Evolutionary conservation across 2,329 filamentous ascomycete species (phyloP).

Genomic region (Trichoderma aggressivum): DNA sequence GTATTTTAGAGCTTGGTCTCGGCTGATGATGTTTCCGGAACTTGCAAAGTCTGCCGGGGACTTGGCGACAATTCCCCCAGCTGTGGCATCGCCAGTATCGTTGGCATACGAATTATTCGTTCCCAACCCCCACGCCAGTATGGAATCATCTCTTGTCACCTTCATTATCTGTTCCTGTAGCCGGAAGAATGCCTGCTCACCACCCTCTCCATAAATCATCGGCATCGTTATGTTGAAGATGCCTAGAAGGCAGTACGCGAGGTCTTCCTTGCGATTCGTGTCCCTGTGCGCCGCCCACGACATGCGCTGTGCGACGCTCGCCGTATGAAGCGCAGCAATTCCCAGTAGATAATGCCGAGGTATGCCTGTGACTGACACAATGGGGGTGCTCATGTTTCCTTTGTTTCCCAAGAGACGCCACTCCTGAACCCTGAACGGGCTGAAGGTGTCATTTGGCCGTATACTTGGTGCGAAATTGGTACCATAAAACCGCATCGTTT

Average conservation of each 20-base stretch:
- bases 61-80: slow-evolving; percentile 3
- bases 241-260: slow-evolving; percentile 23
- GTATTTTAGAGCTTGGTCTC: background rate
- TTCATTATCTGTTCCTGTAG: slow-evolving; percentile 23
- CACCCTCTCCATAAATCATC: slow-evolving; percentile 23
- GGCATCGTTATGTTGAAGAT: slow-evolving; percentile 23
- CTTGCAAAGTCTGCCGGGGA: slow-evolving; percentile 17
- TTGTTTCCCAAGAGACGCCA: slow-evolving; percentile 20
- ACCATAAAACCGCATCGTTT: slow-evolving; percentile 23
- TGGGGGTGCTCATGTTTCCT: slow-evolving; percentile 17
- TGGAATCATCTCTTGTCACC: slow-evolving; percentile 21
- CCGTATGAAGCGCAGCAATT: background rate
- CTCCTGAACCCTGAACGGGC: too few relatives aligned
- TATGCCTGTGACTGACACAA: slow-evolving; percentile 32
- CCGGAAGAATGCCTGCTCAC: slow-evolving; percentile 19
- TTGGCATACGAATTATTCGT: background rate
- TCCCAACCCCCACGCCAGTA: slow-evolving; percentile 22
- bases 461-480: too few relatives aligned
- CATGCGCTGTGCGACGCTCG: slow-evolving; percentile 25
- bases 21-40: slow-evolving; percentile 7
- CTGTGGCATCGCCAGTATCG: background rate
- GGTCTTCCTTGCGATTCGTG: slow-evolving; percentile 22
- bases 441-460: too few relatives aligned
- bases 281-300: slow-evolving; percentile 22
- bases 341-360: slow-evolving; percentile 19